phyloP scores from a whole-genome alignment of 2,329 filamentous ascomycete genomes.

The Colletotrichum camelliae region DNA sequence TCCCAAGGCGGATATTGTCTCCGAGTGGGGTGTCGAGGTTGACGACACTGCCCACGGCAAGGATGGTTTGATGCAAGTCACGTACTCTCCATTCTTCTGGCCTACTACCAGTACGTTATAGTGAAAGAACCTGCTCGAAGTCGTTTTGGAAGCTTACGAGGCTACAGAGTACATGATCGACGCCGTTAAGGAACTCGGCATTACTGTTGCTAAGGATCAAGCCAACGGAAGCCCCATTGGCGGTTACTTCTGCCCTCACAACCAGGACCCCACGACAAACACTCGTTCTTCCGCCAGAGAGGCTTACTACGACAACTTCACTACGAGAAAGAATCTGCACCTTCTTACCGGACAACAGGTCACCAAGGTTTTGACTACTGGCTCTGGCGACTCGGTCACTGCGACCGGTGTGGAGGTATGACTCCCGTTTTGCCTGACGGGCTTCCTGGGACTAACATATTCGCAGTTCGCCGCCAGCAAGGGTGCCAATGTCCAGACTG shows the following conservation, averaged over 20 bases:
- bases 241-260: conserved; percentile 28
- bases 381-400: conserved; percentile 3
- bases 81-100: conserved; percentile 36
- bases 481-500: not conserved
- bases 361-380: conserved; percentile 26
- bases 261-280: conserved; percentile 27
- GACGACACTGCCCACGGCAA: conserved; percentile 29
- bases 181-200: conserved; percentile 25
- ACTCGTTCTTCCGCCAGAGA: conserved; percentile 32
- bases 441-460: not conserved
- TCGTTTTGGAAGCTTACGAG: not conserved
- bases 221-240: conserved; percentile 22
- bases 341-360: conserved; percentile 31
- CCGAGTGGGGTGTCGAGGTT: conserved; percentile 31
- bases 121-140: not conserved
- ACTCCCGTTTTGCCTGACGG: not conserved
- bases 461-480: conserved; percentile 1
- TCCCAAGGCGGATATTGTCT: conserved; percentile 26
- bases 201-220: conserved; percentile 19
- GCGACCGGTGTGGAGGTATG: conserved; percentile 24
- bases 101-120: conserved; percentile 26
- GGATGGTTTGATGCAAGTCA: conserved; percentile 30
- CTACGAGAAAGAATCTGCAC: conserved; percentile 29
- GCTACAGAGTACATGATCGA: conserved; percentile 21
- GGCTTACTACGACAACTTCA: conserved; percentile 30